These are phyloP conservation scores for Pseudonitzschia multistriata DNA, from an alignment of 108 stramenopile genomes.

Conservation along the genomic window DNA sequence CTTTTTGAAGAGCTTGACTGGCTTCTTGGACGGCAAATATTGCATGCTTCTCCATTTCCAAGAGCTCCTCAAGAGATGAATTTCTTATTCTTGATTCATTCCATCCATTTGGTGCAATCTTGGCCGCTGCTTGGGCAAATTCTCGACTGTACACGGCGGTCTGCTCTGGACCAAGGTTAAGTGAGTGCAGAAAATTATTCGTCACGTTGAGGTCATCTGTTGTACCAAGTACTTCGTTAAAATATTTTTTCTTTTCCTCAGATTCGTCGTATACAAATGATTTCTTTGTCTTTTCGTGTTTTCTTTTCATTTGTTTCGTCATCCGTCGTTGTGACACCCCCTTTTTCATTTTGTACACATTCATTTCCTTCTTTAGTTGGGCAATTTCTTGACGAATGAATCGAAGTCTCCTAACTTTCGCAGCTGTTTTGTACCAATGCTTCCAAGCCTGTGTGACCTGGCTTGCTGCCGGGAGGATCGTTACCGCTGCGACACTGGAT, in stretches of 20 bases:
- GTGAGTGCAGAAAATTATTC: conserved; percentile 41
- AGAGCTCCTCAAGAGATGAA: conserved; percentile 54
- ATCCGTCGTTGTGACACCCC: not conserved
- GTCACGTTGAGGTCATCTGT: conserved; percentile 28
- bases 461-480: conserved; percentile 70
- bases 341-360: not conserved
- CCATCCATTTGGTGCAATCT: conserved; percentile 80
- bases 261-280: not conserved
- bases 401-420: conserved; percentile 61
- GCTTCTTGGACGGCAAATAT: conserved; percentile 52
- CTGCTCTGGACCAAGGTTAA: conserved; percentile 81
- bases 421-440: conserved; percentile 84
- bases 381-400: conserved; percentile 54
- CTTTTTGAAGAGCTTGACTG: conserved; percentile 50
- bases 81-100: conserved; percentile 49
- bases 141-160: conserved; percentile 81
- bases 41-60: conserved; percentile 60
- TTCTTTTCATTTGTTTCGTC: conserved; percentile 4
- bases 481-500: conserved; percentile 84
- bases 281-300: not conserved
- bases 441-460: conserved; percentile 78
- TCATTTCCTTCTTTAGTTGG: conserved; percentile 9
- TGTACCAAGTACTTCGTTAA: conserved; percentile 29
- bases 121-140: conserved; percentile 81
- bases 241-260: conserved; percentile 25